Base-by-base conservation (phyloP, 495 filamentous ascomycete genomes). In the Baudoinia panamericana region DNA sequence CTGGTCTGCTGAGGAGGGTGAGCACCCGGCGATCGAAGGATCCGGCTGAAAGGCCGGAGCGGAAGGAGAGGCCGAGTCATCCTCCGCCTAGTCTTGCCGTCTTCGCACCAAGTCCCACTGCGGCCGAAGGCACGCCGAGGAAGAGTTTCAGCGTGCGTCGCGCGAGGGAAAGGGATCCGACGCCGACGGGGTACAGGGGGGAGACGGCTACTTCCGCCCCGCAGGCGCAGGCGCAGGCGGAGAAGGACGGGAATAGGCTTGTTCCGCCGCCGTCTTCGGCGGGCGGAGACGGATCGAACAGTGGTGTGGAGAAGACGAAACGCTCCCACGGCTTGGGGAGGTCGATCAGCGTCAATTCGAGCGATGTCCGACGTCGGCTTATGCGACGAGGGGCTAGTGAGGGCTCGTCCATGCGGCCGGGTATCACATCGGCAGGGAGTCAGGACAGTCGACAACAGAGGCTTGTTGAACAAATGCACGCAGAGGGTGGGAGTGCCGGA, bases 341-440 rank as follows among this genome's bases (percentile, higher is more conserved):
- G 43, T 90, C 83, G 12, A 79, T 84, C 6, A 90, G 83, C 43
- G 86, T 93, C 43, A 88, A 82, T 43, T 86, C 82, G 21, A 82
- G 76, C 4, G 86, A 94, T 34, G 77, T 63, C 65, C 80, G 47
- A 21, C 67, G 78, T 47, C 71, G 81, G 36, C 61, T 76, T 36
- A 65, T 65, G 24, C 70, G 80, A 36, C 63, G 79, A 41, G 68
- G 64, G 15, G 65, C 64, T 39, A 58, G 67, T 3, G 78, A 80
- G 36, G 64, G 65, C 16, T 50, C 72, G 11, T 63, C 68, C 16
- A 68, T 68, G 30, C 18, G 38, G 8, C 44, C 46, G 9, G 33
- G 25, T 2, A 43, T 43, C 39, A 40, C 21, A 10, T 36, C 76
- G 80, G 13, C 72, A 73, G 43, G 76, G 76, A 20, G 67, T 67